A percentile compares a stretch with the other conserved stretches of the same genome.
Evolutionary conservation across 1,284 basidiomycete species (phyloP).

Genomic region (Sanghuangporus weigelae): DNA sequence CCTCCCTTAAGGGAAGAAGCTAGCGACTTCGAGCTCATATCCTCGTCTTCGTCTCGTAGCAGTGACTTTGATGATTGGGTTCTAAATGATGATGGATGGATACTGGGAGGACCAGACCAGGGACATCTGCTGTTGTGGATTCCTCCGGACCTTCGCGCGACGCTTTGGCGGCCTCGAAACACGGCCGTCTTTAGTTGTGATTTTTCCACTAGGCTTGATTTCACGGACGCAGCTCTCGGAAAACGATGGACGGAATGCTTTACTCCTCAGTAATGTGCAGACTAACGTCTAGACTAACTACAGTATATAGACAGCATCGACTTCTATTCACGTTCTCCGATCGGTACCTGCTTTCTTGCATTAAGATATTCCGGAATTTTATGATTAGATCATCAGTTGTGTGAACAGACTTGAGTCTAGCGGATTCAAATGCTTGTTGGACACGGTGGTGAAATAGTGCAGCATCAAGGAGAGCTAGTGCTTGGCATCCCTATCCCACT

Average conservation of each 20-base stretch:
- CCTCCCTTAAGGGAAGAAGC: neutral
- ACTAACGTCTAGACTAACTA: too few relatives aligned
- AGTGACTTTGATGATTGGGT: neutral
- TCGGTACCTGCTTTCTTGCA: too few relatives aligned
- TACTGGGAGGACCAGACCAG: neutral
- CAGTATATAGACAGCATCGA: too few relatives aligned
- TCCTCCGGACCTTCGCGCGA: neutral
- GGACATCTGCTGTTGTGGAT: neutral
- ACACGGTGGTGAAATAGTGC: too few relatives aligned
- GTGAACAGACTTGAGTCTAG: too few relatives aligned
- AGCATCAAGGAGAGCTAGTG: too few relatives aligned
- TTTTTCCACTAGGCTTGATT: neutral
- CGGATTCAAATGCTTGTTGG: too few relatives aligned
- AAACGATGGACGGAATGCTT: neutral
- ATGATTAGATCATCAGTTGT: too few relatives aligned
- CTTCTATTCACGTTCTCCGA: too few relatives aligned
- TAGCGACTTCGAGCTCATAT: neutral
- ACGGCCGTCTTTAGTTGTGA: neutral
- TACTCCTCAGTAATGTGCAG: neutral
- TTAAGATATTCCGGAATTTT: too few relatives aligned
- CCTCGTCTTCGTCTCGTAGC: neutral
- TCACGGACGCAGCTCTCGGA: neutral
- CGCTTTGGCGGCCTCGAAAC: neutral
- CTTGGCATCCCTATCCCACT: too few relatives aligned
- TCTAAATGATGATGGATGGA: neutral